Conservation (phyloP, 495 filamentous ascomycete species). For the Talaromyces trachyspermus region DNA sequence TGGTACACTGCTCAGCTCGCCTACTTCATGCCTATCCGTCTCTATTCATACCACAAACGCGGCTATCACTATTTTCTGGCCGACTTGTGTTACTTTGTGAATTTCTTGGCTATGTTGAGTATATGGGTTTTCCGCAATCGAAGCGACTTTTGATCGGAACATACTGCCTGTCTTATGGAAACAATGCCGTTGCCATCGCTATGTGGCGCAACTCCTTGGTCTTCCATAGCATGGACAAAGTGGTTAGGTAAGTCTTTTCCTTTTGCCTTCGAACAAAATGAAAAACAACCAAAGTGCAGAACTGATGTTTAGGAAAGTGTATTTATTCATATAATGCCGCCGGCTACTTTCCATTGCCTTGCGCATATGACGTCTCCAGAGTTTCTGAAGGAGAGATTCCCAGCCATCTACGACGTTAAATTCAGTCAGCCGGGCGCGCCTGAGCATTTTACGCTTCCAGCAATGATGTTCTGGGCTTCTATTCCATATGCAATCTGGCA, state of each 20-base stretch:
- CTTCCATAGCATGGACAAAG: constrained; percentile 95
- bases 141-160: constrained; percentile 90
- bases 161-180: constrained; percentile 87
- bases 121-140: constrained; percentile 89
- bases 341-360: constrained; percentile 82
- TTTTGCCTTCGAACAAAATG: too few relatives aligned
- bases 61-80: constrained; percentile 97
- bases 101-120: constrained; percentile 71
- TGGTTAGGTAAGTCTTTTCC: constrained; percentile 62
- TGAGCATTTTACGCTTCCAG: constrained; percentile 68
- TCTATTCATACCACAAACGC: constrained; percentile 77
- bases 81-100: constrained; percentile 97
- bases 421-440: constrained; percentile 60
- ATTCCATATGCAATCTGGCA: constrained; percentile 92
- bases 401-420: constrained; percentile 78
- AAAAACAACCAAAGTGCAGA: too few relatives aligned
- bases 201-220: constrained; percentile 99
- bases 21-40: constrained; percentile 96
- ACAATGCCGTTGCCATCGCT: constrained; percentile 95
- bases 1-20: constrained; percentile 84
- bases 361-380: constrained; percentile 70
- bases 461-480: constrained; percentile 92
- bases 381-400: constrained; percentile 64
- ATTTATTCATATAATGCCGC: constrained; percentile 99
- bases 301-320: constrained; percentile 42